Conservation (phyloP, 2,329 filamentous ascomycete species). For the Cryphonectria radicalis region DNA sequence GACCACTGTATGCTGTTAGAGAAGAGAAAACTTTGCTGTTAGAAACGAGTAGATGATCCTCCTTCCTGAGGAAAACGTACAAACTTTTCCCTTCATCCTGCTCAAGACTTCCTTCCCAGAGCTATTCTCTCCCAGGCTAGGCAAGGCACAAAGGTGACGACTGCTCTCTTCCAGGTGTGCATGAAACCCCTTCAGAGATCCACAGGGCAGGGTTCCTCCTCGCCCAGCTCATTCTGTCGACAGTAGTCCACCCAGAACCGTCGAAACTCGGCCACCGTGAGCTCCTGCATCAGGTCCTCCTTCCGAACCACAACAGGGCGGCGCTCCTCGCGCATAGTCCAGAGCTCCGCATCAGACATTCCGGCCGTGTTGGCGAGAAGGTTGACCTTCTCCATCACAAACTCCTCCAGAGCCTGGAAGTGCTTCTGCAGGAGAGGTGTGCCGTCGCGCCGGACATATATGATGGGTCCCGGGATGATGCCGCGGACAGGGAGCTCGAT, state of each 20-base stretch:
- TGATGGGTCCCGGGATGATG: background rate
- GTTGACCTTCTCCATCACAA: background rate
- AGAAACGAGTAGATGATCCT: too few relatives aligned
- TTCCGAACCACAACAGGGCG: background rate
- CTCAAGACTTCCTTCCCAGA: too few relatives aligned
- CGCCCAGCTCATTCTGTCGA: background rate
- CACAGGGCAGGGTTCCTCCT: background rate
- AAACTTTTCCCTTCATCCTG: too few relatives aligned
- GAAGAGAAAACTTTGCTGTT: too few relatives aligned
- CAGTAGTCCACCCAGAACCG: background rate
- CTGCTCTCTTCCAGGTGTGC: too few relatives aligned
- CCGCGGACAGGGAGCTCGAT: background rate
- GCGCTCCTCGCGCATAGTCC: background rate
- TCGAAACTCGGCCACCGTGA: background rate
- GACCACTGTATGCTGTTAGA: too few relatives aligned
- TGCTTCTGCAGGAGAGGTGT: conserved; percentile 4
- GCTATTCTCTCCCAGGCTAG: background rate
- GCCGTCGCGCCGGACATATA: conserved; percentile 10
- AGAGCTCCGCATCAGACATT: background rate
- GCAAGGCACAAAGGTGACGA: too few relatives aligned
- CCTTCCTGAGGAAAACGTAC: too few relatives aligned
- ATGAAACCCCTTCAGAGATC: background rate
- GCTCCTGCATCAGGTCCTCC: background rate
- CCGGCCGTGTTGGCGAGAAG: background rate
- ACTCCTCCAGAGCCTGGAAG: background rate